phyloP scores from a whole-genome alignment of 2,329 filamentous ascomycete genomes.

The Alternaria panax region DNA sequence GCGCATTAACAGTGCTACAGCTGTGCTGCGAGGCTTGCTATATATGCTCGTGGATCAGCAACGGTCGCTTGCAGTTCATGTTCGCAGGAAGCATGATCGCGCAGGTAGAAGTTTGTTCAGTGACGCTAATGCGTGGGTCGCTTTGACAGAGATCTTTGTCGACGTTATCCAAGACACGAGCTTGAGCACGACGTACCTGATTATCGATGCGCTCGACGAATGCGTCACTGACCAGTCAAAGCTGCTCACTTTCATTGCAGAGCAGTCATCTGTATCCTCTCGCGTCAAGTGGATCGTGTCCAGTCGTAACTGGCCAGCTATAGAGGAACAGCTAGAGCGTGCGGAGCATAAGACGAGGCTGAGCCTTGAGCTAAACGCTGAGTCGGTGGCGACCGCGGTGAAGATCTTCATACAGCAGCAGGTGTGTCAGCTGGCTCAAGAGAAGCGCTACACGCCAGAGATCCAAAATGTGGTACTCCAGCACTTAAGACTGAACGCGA shows the following conservation, averaged over 20 bases:
- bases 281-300: conserved; percentile 25
- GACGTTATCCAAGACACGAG: conserved; percentile 51
- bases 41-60: conserved; percentile 49
- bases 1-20: conserved; percentile 47
- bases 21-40: conserved; percentile 56
- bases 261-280: conserved; percentile 8
- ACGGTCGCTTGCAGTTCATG: conserved; percentile 6
- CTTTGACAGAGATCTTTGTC: conserved; percentile 44
- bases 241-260: neutral
- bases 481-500: too few species aligned
- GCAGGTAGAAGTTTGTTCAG: conserved; percentile 9
- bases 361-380: conserved; percentile 29
- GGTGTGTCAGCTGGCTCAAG: too few species aligned
- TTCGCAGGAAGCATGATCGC: conserved; percentile 11
- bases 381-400: too few species aligned
- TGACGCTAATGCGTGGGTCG: conserved; percentile 20
- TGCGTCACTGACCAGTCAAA: neutral
- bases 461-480: too few species aligned
- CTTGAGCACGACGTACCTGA: conserved; percentile 7
- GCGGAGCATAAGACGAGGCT: conserved; percentile 34
- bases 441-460: too few species aligned
- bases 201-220: conserved; percentile 10
- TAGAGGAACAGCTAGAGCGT: conserved; percentile 45
- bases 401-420: too few species aligned
- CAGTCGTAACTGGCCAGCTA: conserved; percentile 29